phyloP scores from a whole-genome alignment of 371 early-diverging fungal genomes.

The Paramicrosporidium saccamoebae region DNA sequence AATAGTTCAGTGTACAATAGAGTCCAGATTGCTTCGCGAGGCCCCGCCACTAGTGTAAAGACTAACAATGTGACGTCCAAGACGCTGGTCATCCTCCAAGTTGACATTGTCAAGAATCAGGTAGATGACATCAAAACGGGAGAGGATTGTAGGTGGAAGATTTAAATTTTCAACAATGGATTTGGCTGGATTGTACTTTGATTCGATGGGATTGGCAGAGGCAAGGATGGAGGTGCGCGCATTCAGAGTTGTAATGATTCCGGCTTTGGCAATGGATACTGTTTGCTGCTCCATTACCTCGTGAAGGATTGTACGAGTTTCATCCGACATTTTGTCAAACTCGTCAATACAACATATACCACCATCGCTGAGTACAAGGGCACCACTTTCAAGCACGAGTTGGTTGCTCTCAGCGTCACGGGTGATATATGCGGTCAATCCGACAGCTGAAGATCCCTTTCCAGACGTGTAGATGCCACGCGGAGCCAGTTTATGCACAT shows the following conservation, averaged over 20 bases:
- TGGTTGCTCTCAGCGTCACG: conserved; percentile 88
- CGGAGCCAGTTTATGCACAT: conserved; percentile 81
- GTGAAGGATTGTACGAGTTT: conserved; percentile 82
- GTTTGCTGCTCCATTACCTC: conserved; percentile 99
- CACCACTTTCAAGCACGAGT: conserved; percentile 94
- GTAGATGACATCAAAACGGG: conserved; percentile 88
- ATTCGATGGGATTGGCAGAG: conserved; percentile 87
- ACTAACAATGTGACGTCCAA: conserved; percentile 54
- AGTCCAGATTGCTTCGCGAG: background rate
- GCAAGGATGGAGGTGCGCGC: conserved; percentile 94
- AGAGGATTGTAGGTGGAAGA: conserved; percentile 77
- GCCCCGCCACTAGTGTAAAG: conserved; percentile 26
- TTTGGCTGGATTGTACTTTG: conserved; percentile 56
- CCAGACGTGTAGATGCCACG: conserved; percentile 97
- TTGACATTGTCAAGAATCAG: conserved; percentile 70
- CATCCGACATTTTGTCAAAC: conserved; percentile 94
- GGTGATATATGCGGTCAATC: conserved; percentile 94
- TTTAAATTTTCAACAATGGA: conserved; percentile 84
- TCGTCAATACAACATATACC: conserved; percentile 99
- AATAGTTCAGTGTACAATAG: conserved; percentile 1
- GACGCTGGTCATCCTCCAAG: conserved; percentile 41
- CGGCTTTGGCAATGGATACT: conserved; percentile 96
- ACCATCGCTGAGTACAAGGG: conserved; percentile 86
- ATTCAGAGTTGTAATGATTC: conserved; percentile 95
- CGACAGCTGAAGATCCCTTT: conserved; percentile 94